phyloP scores from a whole-genome alignment of 139 green algal genomes.

The Chlorella sp. region DNA sequence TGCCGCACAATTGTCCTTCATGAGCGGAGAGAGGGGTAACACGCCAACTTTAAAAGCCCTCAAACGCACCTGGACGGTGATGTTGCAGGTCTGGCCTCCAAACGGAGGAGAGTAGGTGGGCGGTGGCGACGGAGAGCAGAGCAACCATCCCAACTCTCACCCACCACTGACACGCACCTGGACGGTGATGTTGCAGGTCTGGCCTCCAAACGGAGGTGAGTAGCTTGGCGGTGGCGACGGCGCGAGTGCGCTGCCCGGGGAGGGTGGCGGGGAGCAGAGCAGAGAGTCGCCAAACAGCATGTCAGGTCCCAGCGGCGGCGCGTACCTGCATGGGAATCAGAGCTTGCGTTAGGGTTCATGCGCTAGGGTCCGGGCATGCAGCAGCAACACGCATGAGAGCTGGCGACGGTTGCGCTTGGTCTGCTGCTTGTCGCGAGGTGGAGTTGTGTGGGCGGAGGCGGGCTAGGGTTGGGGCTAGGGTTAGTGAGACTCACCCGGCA shows the following conservation, averaged over 20 bases:
- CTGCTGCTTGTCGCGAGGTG: not conserved
- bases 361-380: no score
- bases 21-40: no score
- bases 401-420: not conserved
- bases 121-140: no score
- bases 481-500: not conserved
- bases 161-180: not conserved
- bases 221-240: no score
- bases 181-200: not conserved
- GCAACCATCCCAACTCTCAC: no score
- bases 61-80: not conserved
- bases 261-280: not conserved
- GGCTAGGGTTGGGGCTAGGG: no score
- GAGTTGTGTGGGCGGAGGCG: no score
- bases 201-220: no score
- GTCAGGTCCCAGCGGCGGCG: not conserved
- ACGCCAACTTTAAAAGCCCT: not conserved
- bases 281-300: not conserved
- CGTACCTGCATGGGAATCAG: no score
- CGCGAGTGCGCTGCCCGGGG: not conserved
- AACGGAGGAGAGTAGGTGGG: no score
- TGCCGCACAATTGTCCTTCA: no score
- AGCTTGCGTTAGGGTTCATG: not conserved
- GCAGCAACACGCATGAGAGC: not conserved
- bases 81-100: not conserved